Percentiles rank a stretch among this genome's conserved stretches.
Conservation (phyloP, 768 basidiomycete species). For the Russula griseocarnosa region DNA sequence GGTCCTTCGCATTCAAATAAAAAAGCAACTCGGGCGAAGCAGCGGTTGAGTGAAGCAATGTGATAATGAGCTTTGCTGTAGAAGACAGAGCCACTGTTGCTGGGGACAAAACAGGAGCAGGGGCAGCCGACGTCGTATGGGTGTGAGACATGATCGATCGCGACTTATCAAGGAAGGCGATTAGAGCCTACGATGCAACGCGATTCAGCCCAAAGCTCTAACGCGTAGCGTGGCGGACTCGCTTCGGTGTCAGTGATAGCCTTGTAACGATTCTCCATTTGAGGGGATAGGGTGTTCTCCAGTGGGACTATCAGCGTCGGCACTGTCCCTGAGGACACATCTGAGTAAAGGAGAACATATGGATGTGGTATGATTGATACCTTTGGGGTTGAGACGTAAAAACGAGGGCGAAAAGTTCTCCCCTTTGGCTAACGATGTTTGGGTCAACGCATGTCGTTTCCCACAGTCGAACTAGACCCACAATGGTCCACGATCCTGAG, state of each 20-base stretch:
- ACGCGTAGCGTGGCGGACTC: slow-evolving; percentile 9
- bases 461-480: slow-evolving; percentile 32
- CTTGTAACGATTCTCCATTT: slow-evolving; percentile 75
- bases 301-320: slow-evolving; percentile 86
- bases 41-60: slow-evolving; percentile 57
- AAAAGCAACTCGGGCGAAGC: slow-evolving; percentile 61
- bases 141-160: slow-evolving; percentile 65
- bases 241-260: slow-evolving; percentile 75
- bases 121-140: slow-evolving; percentile 64
- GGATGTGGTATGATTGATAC: slow-evolving; percentile 36
- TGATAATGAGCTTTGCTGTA: slow-evolving; percentile 44
- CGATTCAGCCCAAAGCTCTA: slow-evolving; percentile 18
- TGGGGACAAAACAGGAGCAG: slow-evolving; percentile 72
- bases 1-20: slow-evolving; percentile 56
- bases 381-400: slow-evolving; percentile 73
- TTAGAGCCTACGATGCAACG: slow-evolving; percentile 49
- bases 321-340: slow-evolving; percentile 55
- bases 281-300: slow-evolving; percentile 61
- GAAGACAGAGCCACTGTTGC: slow-evolving; percentile 71
- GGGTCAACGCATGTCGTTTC: slow-evolving; percentile 1
- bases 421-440: slow-evolving; percentile 52
- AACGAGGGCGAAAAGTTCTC: slow-evolving; percentile 76
- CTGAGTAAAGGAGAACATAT: not conserved
- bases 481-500: slow-evolving; percentile 63
- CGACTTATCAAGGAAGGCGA: slow-evolving; percentile 80